Evolutionary conservation across 768 basidiomycete genomes (phyloP).

Genomic region (Suillus americanus): DNA sequence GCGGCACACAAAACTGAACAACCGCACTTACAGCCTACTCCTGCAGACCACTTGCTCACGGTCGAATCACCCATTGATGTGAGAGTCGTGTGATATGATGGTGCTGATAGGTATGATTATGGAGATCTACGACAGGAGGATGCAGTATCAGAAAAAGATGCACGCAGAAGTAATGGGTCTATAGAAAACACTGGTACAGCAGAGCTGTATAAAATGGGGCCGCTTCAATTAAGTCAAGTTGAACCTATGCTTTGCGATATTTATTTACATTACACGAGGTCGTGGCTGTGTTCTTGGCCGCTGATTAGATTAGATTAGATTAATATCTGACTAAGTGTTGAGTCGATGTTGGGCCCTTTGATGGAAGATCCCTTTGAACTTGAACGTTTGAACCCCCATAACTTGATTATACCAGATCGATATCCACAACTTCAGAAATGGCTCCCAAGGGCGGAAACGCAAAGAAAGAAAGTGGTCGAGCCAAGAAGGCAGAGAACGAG

Average conservation of each 20-base stretch:
- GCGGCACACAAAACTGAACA: not conserved
- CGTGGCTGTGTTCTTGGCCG: slow-evolving; percentile 23
- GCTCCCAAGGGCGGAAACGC: slow-evolving; percentile 85
- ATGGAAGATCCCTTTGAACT: not conserved
- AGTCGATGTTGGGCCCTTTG: not conserved
- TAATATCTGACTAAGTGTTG: slow-evolving; percentile 10
- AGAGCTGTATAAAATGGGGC: not conserved
- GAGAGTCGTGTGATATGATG: slow-evolving; percentile 1
- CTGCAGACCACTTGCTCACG: slow-evolving; percentile 35
- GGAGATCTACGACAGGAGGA: not conserved
- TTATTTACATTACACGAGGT: slow-evolving; percentile 7
- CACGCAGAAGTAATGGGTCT: not conserved
- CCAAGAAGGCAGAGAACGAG: slow-evolving; percentile 92
- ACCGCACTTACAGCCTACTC: slow-evolving; percentile 33
- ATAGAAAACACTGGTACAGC: not conserved
- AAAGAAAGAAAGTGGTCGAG: slow-evolving; percentile 88
- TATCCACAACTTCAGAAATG: slow-evolving; percentile 42
- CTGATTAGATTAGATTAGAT: slow-evolving; percentile 24
- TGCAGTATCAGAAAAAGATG: not conserved
- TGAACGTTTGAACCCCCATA: not conserved
- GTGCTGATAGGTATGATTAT: not conserved
- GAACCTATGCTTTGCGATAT: not conserved
- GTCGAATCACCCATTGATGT: slow-evolving; percentile 28
- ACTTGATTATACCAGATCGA: not conserved
- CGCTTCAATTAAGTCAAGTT: not conserved